phyloP scores from a whole-genome alignment of 768 basidiomycete species.

The Kondoa malvinella region DNA sequence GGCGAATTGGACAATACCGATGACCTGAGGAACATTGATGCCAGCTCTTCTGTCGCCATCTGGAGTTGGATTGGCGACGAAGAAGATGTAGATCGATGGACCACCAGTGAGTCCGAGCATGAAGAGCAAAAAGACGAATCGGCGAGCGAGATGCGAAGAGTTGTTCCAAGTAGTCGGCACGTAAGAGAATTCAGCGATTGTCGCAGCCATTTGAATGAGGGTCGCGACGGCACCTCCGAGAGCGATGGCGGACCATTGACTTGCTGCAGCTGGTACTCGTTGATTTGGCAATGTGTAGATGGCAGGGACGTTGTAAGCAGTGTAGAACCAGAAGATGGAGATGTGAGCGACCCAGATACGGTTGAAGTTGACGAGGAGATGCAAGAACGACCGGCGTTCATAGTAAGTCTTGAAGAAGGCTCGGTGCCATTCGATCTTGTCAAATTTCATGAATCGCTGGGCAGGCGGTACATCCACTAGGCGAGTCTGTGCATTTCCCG shows the following conservation, averaged over 20 bases:
- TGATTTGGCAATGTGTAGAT: slow-evolving; percentile 46
- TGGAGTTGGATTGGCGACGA: slow-evolving; percentile 36
- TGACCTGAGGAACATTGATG: slow-evolving; percentile 57
- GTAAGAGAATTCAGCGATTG: slow-evolving; percentile 86
- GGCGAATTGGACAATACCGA: slow-evolving; percentile 91
- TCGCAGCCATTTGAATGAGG: slow-evolving; percentile 86
- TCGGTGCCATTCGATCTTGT: slow-evolving; percentile 86
- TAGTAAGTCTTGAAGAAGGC: slow-evolving; percentile 99
- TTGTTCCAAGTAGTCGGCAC: slow-evolving; percentile 99
- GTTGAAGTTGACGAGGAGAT: slow-evolving; percentile 97
- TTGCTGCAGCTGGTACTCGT: slow-evolving; percentile 44
- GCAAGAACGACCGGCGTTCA: slow-evolving; percentile 90
- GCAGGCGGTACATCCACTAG: slow-evolving; percentile 79
- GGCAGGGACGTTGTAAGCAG: slow-evolving; percentile 69
- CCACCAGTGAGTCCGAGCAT: slow-evolving; percentile 80
- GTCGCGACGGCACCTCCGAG: slow-evolving; percentile 93
- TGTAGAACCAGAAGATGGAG: slow-evolving; percentile 54
- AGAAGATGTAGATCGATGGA: slow-evolving; percentile 65
- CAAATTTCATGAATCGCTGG: slow-evolving; percentile 91
- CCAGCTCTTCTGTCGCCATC: neutral
- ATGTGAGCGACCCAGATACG: slow-evolving; percentile 98
- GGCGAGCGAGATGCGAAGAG: slow-evolving; percentile 82
- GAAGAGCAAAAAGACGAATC: slow-evolving; percentile 71
- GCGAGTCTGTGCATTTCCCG: slow-evolving; percentile 44
- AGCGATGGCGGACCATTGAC: slow-evolving; percentile 84